Evolutionary conservation across 2,329 filamentous ascomycete genomes (phyloP).

Genomic region (Alternaria gaisen): DNA sequence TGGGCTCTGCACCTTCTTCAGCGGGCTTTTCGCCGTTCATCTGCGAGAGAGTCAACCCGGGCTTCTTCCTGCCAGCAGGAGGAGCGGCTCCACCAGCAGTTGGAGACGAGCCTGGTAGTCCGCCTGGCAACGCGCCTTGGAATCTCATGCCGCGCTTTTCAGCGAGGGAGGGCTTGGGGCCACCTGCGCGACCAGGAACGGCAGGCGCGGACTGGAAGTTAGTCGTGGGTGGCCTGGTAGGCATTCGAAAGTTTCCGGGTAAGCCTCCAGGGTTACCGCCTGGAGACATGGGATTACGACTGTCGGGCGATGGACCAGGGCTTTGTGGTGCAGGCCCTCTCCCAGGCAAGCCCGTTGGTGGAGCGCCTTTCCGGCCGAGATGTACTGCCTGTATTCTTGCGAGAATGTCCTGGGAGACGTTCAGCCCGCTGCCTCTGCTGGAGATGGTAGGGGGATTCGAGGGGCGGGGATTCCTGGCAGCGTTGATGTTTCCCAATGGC

Average conservation of each 20-base stretch:
- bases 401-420: constrained; percentile 68
- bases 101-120: constrained; percentile 55
- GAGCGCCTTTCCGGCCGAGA: constrained; percentile 69
- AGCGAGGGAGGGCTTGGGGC: constrained; percentile 68
- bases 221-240: constrained; percentile 51
- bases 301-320: constrained; percentile 33
- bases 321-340: constrained; percentile 38
- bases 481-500: constrained; percentile 78
- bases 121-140: constrained; percentile 66
- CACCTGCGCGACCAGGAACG: constrained; percentile 57
- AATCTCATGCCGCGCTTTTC: constrained; percentile 73
- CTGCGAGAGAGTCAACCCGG: constrained; percentile 55
- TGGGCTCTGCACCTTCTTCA: constrained; percentile 31
- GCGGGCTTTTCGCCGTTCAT: constrained; percentile 50
- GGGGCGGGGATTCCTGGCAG: constrained; percentile 64
- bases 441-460: constrained; percentile 54
- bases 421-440: constrained; percentile 60
- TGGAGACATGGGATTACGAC: constrained; percentile 36
- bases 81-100: constrained; percentile 50
- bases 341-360: constrained; percentile 45
- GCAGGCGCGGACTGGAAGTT: constrained; percentile 60
- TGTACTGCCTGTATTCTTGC: constrained; percentile 76
- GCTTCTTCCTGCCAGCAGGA: constrained; percentile 52
- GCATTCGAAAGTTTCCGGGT: constrained; percentile 56
- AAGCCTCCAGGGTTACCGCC: constrained; percentile 50